A percentile compares a stretch with the other conserved stretches of the same genome.
These are phyloP conservation scores for Claviceps sp. DNA, from an alignment of 2,329 filamentous ascomycete species.

Conservation along the genomic window DNA sequence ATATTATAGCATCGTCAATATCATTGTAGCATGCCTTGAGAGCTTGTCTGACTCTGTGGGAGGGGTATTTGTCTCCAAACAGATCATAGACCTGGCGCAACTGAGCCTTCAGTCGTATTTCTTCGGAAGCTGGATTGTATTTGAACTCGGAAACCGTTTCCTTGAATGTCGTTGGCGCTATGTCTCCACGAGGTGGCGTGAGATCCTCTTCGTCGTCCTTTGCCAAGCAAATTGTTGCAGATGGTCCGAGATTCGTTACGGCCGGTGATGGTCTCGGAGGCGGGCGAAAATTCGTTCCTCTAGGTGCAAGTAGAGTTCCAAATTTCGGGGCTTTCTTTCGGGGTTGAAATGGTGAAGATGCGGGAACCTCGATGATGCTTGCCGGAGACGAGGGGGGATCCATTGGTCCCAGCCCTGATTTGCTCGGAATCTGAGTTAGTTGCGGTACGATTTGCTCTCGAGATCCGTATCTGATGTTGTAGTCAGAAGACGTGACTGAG, in stretches of 20 bases:
- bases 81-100: conserved; percentile 25
- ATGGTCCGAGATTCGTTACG: conserved; percentile 19
- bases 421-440: conserved; percentile 32
- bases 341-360: conserved; percentile 62
- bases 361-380: conserved; percentile 60
- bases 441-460: conserved; percentile 22
- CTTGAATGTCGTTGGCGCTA: conserved; percentile 45
- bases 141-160: conserved; percentile 24
- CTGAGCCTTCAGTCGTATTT: conserved; percentile 20
- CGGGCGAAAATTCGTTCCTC: conserved; percentile 56
- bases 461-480: conserved; percentile 15
- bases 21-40: conserved; percentile 20
- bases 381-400: conserved; percentile 28
- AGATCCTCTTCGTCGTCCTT: conserved; percentile 33
- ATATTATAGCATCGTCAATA: conserved; percentile 21
- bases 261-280: conserved; percentile 18
- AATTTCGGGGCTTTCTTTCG: conserved; percentile 18
- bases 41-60: conserved; percentile 19
- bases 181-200: conserved; percentile 44
- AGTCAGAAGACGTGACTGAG: conserved; percentile 27
- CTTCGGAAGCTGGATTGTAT: conserved; percentile 35
- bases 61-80: conserved; percentile 17
- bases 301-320: conserved; percentile 56
- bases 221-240: conserved; percentile 30
- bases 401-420: conserved; percentile 19